Conservation (phyloP, 2,329 filamentous ascomycete species). For the Domatiomyces globalis region DNA sequence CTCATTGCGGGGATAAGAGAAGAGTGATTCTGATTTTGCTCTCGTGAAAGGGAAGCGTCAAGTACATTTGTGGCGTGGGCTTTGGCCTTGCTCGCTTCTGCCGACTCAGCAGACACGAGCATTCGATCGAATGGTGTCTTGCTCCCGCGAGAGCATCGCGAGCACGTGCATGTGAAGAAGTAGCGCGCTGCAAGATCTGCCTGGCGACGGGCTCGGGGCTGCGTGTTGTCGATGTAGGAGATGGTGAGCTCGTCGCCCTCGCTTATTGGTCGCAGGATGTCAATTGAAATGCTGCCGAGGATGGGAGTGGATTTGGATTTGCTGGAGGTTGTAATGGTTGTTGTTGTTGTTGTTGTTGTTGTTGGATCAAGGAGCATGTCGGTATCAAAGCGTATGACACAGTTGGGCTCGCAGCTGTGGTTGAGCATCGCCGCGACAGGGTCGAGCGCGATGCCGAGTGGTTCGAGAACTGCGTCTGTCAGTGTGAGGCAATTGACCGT, state of each 20-base stretch:
- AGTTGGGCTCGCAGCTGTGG: conserved; percentile 49
- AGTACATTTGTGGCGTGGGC: conserved; percentile 19
- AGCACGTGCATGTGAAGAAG: conserved; percentile 45
- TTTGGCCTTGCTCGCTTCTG: conserved; percentile 27
- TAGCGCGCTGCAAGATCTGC: conserved; percentile 40
- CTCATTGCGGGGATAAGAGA: neutral
- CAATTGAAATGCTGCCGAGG: conserved; percentile 7
- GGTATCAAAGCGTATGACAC: conserved; percentile 43
- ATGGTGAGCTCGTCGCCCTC: conserved; percentile 46
- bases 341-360: too few relatives aligned
- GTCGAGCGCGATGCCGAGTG: conserved; percentile 45
- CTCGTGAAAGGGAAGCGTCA: neutral
- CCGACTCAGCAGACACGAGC: conserved; percentile 18
- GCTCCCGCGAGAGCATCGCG: conserved; percentile 29
- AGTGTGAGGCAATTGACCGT: conserved; percentile 46
- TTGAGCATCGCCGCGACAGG: conserved; percentile 42
- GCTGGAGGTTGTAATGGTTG: too few relatives aligned
- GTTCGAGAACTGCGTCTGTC: conserved; percentile 41
- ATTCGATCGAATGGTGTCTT: neutral
- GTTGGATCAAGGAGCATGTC: neutral
- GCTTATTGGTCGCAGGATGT: conserved; percentile 36
- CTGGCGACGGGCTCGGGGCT: conserved; percentile 37
- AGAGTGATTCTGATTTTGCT: neutral
- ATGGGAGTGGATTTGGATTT: conserved; percentile 16
- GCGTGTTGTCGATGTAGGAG: conserved; percentile 46